Evolutionary conservation across 2,329 filamentous ascomycete species (phyloP), one percentile per base, ranked within the genome.

Genomic region (Chaetomium globosum): DNA sequence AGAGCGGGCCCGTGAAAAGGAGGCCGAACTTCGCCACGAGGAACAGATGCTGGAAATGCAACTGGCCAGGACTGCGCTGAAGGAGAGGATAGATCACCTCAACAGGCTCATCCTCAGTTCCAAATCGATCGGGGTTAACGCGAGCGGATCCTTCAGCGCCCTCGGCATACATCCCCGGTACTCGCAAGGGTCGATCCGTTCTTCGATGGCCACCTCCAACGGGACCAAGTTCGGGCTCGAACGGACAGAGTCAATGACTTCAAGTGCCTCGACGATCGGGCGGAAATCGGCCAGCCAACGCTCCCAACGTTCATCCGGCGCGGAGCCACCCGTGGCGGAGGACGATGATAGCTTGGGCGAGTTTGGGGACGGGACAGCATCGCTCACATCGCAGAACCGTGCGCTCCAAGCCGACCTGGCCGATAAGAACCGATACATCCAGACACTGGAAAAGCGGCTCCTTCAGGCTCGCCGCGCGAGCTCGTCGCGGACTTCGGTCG

Each of bases 31-130:
- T 70, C 87, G 93, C 48, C 95, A 97, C 71, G 93, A 97, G 75
- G 95, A 98, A 79, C 95, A 99, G 77, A 94, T 99, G 85, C 83
- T 99, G 62, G 95, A 99, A 78, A 98, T 99, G 91, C 95, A 99
- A 76, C 85, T 99, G 55, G 95, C 95, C 36, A 88, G 95, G 51
- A 99, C 95, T 0, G 95, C 95, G 0, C 80, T 99, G 62, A 99
- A 98, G 77, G 95, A 99, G 80, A 89, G 95, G 33, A 99, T 99
- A 72, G 93, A 97, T 75, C 95, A 99, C 77, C 83, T 99, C 55
- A 99, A 98, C 78, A 89, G 94, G 56, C 82, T 99, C 58, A 98
- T 99, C 69, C 80, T 99, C 66, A 96, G 92, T 75, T 98, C 94
- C 19, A 97, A 97, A 75, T 98, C 94, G 5, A 90, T 92, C 6